phyloP scores from a whole-genome alignment of 208 protist genomes.

The Leishmania amazonensis region DNA sequence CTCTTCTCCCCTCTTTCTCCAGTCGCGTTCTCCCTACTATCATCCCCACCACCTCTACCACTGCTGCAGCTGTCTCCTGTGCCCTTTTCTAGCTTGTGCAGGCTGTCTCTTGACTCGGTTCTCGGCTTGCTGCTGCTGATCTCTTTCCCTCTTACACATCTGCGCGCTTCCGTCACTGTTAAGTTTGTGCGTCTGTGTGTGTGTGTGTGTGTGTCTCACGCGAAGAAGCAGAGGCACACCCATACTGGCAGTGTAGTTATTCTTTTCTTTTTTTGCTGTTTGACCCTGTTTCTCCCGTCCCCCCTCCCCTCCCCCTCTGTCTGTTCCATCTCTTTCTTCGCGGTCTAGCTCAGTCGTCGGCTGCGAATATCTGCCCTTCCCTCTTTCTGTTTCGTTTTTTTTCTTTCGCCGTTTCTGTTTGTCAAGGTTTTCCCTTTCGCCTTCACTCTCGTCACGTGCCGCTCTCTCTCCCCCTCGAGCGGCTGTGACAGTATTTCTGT shows the following conservation, averaged over 20 bases:
- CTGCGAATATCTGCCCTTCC: background rate
- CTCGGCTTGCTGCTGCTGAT: background rate
- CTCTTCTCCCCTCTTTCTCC: background rate
- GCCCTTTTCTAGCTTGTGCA: background rate
- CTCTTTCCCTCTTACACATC: background rate
- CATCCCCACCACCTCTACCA: background rate
- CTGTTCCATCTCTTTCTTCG: background rate
- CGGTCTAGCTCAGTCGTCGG: background rate
- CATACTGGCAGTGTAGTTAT: background rate
- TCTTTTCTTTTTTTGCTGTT: background rate
- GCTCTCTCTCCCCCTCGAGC: background rate
- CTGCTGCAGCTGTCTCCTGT: background rate
- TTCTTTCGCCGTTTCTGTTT: background rate
- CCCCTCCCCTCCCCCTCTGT: background rate
- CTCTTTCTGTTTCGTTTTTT: background rate
- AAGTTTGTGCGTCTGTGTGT: background rate
- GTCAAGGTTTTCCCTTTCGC: background rate
- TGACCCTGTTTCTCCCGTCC: background rate
- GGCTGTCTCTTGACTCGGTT: background rate
- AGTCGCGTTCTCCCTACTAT: background rate
- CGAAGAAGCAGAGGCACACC: background rate
- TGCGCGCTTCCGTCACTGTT: background rate
- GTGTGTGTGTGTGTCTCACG: background rate
- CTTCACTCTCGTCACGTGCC: background rate
- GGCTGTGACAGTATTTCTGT: background rate